A percentile compares a stretch with the other conserved stretches of the same genome.
These are phyloP conservation scores for Fusarium pseudonygamai DNA, from an alignment of 2,329 filamentous ascomycete genomes.

Conservation along the genomic window DNA sequence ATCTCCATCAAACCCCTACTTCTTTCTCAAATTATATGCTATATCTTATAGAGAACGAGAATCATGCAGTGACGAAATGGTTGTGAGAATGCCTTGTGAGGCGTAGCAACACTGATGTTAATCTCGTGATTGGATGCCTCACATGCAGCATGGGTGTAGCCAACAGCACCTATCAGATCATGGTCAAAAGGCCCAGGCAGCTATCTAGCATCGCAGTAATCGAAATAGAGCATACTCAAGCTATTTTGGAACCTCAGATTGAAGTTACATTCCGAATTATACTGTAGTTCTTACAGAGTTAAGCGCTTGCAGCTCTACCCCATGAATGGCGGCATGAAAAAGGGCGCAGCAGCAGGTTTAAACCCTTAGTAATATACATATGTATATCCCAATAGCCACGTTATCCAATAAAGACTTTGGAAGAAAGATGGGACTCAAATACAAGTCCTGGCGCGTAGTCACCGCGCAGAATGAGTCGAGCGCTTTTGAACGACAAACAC, in stretches of 20 bases:
- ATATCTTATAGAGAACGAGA: no score
- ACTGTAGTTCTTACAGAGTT: neutral
- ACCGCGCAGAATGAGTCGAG: no score
- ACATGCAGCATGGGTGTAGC: neutral
- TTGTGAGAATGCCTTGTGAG: neutral
- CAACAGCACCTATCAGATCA: neutral
- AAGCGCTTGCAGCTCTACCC: neutral
- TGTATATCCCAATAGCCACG: accelerated
- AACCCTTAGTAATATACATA: neutral
- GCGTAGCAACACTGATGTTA: neutral
- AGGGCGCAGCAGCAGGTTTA: neutral
- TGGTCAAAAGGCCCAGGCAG: neutral
- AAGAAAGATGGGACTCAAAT: neutral
- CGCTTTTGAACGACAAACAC: neutral
- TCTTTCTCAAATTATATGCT: no score
- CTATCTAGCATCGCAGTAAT: neutral
- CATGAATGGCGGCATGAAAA: neutral
- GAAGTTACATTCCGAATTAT: no score
- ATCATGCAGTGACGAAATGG: neutral
- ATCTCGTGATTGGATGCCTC: neutral
- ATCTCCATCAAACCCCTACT: no score
- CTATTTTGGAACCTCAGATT: no score
- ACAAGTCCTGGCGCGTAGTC: neutral
- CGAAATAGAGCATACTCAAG: no score
- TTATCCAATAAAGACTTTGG: neutral